These are phyloP conservation scores for Metarhizium brunneum DNA, from an alignment of 2,329 filamentous ascomycete genomes.

Conservation along the genomic window DNA sequence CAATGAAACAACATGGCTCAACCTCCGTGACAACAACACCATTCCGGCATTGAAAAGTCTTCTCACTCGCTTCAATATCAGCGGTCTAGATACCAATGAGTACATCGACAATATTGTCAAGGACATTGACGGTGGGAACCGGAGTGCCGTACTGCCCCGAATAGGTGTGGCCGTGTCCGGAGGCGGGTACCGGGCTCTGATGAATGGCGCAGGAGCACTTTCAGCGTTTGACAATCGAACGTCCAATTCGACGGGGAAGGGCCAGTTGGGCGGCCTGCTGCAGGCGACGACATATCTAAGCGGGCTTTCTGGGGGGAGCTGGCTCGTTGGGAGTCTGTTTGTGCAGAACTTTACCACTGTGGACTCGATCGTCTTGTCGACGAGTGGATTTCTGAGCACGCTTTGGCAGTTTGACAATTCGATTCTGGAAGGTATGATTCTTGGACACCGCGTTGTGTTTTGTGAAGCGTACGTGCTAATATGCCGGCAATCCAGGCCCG, in stretches of 20 bases:
- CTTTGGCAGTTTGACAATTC: slow-evolving; percentile 28
- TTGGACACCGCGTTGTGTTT: rapidly evolving
- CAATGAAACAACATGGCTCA: slow-evolving; percentile 12
- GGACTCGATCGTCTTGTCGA: slow-evolving; percentile 22
- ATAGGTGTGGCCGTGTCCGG: slow-evolving; percentile 68
- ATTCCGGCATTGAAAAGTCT: slow-evolving; percentile 8
- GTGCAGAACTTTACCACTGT: slow-evolving; percentile 69
- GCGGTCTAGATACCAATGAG: slow-evolving; percentile 7
- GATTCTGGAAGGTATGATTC: slow-evolving; percentile 24
- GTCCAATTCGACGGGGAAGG: slow-evolving; percentile 39
- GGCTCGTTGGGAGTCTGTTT: slow-evolving; percentile 66
- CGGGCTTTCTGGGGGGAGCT: slow-evolving; percentile 65
- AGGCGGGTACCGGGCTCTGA: slow-evolving; percentile 68
- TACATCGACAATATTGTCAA: slow-evolving; percentile 10
- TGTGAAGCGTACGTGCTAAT: not conserved
- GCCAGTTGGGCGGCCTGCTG: slow-evolving; percentile 56
- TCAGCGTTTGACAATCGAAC: slow-evolving; percentile 66
- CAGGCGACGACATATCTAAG: slow-evolving; percentile 68
- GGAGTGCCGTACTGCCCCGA: slow-evolving; percentile 22
- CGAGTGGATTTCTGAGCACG: slow-evolving; percentile 17
- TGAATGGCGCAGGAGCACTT: slow-evolving; percentile 67
- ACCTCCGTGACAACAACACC: slow-evolving; percentile 10
- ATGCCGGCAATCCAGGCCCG: slow-evolving; percentile 7
- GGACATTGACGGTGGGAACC: slow-evolving; percentile 2
- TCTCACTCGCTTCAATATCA: slow-evolving; percentile 11